Conservation (phyloP, 345 rosid species). For the Brassica napus region DNA sequence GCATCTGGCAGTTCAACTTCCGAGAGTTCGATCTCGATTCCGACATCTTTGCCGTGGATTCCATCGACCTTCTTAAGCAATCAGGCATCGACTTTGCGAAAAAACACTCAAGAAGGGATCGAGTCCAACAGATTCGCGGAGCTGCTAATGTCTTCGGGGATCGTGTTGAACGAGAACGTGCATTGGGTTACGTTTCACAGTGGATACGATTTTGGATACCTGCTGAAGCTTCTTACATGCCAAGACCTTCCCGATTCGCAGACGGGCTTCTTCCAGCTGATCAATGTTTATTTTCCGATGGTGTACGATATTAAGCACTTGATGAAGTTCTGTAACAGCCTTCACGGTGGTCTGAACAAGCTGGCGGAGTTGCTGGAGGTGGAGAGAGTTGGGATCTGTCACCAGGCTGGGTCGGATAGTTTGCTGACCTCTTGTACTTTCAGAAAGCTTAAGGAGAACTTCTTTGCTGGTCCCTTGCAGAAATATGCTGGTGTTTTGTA, state of each 20-base stretch:
- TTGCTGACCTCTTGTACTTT: constrained; percentile 82
- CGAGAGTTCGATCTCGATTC: constrained; percentile 60
- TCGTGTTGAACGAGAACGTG: constrained; percentile 74
- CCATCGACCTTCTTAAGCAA: constrained; percentile 70
- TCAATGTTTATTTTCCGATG: constrained; percentile 67
- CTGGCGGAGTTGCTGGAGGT: constrained; percentile 83
- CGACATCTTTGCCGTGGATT: constrained; percentile 72
- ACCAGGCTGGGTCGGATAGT: constrained; percentile 96
- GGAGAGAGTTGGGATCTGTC: constrained; percentile 82
- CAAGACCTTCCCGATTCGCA: constrained; percentile 63
- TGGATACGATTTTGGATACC: constrained; percentile 90
- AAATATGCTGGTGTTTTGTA: constrained; percentile 87
- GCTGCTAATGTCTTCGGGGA: constrained; percentile 81
- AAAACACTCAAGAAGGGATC: constrained; percentile 65
- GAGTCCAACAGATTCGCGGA: constrained; percentile 68
- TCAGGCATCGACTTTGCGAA: constrained; percentile 74
- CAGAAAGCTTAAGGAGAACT: constrained; percentile 79
- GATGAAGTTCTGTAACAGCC: constrained; percentile 87
- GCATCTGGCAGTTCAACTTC: constrained; percentile 94
- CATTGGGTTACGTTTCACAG: constrained; percentile 95
- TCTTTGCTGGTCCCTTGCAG: constrained; percentile 71
- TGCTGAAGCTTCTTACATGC: constrained; percentile 80
- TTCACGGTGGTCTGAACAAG: constrained; percentile 89
- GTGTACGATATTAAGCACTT: constrained; percentile 81
- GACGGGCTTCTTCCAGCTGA: constrained; percentile 61